phyloP scores from a whole-genome alignment of 2,329 filamentous ascomycete genomes.

The Rutstroemia sp. region DNA sequence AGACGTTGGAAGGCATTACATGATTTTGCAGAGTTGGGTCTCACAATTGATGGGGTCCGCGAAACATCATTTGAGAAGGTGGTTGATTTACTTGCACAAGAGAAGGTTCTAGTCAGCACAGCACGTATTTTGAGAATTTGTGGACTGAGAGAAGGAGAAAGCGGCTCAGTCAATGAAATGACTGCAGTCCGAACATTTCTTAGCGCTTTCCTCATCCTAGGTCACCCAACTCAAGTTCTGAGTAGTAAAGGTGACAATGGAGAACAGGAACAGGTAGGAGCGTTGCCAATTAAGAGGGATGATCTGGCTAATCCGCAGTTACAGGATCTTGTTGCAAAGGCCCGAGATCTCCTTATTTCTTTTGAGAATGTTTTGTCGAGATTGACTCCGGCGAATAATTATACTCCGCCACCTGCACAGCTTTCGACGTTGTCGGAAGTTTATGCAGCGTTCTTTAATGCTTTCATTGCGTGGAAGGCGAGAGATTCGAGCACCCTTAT shows the following conservation, averaged over 20 bases:
- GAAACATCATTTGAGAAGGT: conserved; percentile 70
- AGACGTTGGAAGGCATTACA: conserved; percentile 52
- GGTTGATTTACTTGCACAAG: conserved; percentile 57
- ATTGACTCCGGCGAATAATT: conserved; percentile 58
- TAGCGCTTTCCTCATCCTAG: conserved; percentile 72
- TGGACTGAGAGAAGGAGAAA: conserved; percentile 57
- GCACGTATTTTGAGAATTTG: conserved; percentile 62
- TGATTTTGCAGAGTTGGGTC: conserved; percentile 57
- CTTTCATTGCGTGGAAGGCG: conserved; percentile 79
- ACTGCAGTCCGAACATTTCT: conserved; percentile 68
- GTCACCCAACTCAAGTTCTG: conserved; percentile 71
- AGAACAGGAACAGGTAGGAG: conserved; percentile 50
- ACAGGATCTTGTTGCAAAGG: conserved; percentile 69
- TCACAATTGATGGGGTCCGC: conserved; percentile 64
- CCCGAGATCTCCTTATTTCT: conserved; percentile 67
- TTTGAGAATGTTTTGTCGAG: conserved; percentile 68
- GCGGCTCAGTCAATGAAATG: conserved; percentile 59
- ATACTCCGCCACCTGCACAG: conserved; percentile 55
- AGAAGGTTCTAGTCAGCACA: conserved; percentile 58
- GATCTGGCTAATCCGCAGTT: conserved; percentile 55
- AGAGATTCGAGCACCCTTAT: conserved; percentile 71
- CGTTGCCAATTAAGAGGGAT: conserved; percentile 40
- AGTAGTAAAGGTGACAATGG: conserved; percentile 59
- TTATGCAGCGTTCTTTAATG: conserved; percentile 68
- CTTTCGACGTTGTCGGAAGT: conserved; percentile 57